phyloP scores from a whole-genome alignment of 2,329 filamentous ascomycete genomes.

The Diaporthe sp. region DNA sequence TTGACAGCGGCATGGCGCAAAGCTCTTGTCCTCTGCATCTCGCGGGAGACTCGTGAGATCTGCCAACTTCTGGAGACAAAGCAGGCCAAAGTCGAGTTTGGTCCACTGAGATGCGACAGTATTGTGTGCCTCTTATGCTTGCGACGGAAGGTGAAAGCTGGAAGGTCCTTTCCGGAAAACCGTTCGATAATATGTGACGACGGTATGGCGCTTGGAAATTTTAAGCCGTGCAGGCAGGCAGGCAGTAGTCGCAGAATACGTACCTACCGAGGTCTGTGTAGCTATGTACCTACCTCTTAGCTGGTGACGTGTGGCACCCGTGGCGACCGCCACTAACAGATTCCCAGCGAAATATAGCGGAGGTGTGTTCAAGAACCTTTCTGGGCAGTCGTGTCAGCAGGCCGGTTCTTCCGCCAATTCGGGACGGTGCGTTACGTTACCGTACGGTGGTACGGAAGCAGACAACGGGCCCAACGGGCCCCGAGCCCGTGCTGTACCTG shows the following conservation, averaged over 20 bases:
- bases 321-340: slow-evolving; percentile 2
- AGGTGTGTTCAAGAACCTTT: slow-evolving; percentile 28
- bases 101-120: not conserved
- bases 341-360: not conserved
- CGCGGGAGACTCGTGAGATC: slow-evolving; percentile 16
- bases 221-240: slow-evolving; percentile 4
- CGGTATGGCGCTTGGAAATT: slow-evolving; percentile 7
- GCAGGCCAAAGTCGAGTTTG: not conserved
- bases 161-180: not conserved
- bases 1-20: slow-evolving; percentile 53
- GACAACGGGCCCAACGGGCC: slow-evolving; percentile 15
- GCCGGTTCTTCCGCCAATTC: slow-evolving; percentile 13
- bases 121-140: not conserved
- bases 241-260: not conserved
- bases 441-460: slow-evolving; percentile 2
- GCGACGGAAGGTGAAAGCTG: not conserved
- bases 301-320: slow-evolving; percentile 16
- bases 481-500: slow-evolving; percentile 6
- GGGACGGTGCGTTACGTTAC: slow-evolving; percentile 12
- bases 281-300: too few species aligned
- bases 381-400: not conserved
- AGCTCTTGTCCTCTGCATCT: slow-evolving; percentile 49
- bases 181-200: slow-evolving; percentile 9
- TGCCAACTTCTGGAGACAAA: not conserved
- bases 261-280: not conserved